Conservation (phyloP, 2,329 filamentous ascomycete genomes). For the Colletotrichum shisoi region DNA sequence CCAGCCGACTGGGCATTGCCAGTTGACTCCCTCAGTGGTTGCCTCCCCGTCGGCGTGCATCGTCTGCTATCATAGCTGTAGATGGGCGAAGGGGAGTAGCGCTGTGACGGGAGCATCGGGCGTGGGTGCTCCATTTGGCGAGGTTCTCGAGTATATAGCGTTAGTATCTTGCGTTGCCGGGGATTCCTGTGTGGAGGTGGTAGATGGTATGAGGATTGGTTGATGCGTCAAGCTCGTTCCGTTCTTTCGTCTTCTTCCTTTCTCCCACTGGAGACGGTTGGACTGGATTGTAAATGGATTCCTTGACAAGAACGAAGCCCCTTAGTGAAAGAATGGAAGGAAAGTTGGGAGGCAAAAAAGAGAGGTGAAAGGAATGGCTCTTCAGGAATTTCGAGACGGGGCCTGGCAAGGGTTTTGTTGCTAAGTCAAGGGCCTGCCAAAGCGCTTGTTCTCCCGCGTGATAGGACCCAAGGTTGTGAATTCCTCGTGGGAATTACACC, state of each 20-base stretch:
- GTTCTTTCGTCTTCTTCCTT: slow-evolving; percentile 23
- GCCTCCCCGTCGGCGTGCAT: slow-evolving; percentile 49
- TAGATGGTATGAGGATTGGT: slow-evolving; percentile 9
- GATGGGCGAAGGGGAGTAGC: slow-evolving; percentile 58
- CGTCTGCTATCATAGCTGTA: slow-evolving; percentile 58
- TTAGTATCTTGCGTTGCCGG: slow-evolving; percentile 12
- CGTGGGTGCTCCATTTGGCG: slow-evolving; percentile 48
- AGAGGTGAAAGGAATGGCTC: slow-evolving; percentile 38
- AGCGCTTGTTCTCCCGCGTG: slow-evolving; percentile 15
- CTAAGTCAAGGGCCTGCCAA: slow-evolving; percentile 21
- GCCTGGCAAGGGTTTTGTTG: slow-evolving; percentile 37
- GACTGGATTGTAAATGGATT: slow-evolving; percentile 39
- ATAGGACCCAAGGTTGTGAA: slow-evolving; percentile 14
- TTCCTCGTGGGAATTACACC: slow-evolving; percentile 22
- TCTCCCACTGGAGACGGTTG: slow-evolving; percentile 12
- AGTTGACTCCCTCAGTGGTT: slow-evolving; percentile 62
- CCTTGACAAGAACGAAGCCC: slow-evolving; percentile 37
- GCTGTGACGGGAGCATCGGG: slow-evolving; percentile 61
- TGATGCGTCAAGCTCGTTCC: slow-evolving; percentile 25
- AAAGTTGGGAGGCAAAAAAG: slow-evolving; percentile 32
- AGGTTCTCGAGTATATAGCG: slow-evolving; percentile 1
- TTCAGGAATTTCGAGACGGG: slow-evolving; percentile 39
- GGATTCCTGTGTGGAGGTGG: slow-evolving; percentile 2
- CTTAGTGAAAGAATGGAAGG: slow-evolving; percentile 39
- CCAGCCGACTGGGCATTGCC: slow-evolving; percentile 58